phyloP scores from a whole-genome alignment of 1,284 basidiomycete species.

The Ganoderma resinaceum region DNA sequence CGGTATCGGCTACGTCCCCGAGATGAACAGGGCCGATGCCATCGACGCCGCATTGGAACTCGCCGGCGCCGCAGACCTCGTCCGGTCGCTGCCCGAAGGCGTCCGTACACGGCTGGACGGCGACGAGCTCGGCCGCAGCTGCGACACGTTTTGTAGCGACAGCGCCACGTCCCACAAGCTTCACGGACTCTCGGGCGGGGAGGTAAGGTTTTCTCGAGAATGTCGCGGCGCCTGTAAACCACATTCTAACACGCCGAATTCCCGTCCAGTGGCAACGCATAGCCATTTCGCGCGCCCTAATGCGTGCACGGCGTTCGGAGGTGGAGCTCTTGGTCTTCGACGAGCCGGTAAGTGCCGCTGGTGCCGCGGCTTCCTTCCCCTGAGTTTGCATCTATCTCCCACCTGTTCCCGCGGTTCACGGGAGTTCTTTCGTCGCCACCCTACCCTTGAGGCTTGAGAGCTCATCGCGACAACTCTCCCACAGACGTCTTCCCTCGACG shows the following conservation, averaged over 20 bases:
- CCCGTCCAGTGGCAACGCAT: slow-evolving; percentile 80
- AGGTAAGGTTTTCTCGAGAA: slow-evolving; percentile 53
- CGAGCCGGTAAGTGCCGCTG: slow-evolving; percentile 64
- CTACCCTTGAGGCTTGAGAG: background rate
- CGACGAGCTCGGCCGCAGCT: slow-evolving; percentile 60
- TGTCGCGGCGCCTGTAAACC: background rate
- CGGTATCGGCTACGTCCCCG: slow-evolving; percentile 74
- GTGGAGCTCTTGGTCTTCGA: slow-evolving; percentile 84
- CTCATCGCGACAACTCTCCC: slow-evolving; percentile 9
- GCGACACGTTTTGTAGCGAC: slow-evolving; percentile 42
- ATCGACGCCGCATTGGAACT: slow-evolving; percentile 68
- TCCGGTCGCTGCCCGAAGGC: slow-evolving; percentile 69
- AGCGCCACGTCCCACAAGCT: slow-evolving; percentile 42
- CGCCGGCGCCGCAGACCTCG: slow-evolving; percentile 69
- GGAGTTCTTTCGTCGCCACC: background rate
- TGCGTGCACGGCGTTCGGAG: slow-evolving; percentile 76
- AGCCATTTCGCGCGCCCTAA: slow-evolving; percentile 83
- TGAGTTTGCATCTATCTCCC: background rate
- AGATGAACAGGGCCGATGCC: slow-evolving; percentile 56
- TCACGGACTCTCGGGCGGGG: slow-evolving; percentile 80
- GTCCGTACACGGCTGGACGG: slow-evolving; percentile 71
- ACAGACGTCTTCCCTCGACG: slow-evolving; percentile 82
- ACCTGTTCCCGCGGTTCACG: background rate
- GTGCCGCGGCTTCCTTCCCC: slow-evolving; percentile 1
- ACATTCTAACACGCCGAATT: background rate